These are phyloP conservation scores for Beauveria bassiana DNA, from an alignment of 2,329 filamentous ascomycete genomes.

Conservation along the genomic window DNA sequence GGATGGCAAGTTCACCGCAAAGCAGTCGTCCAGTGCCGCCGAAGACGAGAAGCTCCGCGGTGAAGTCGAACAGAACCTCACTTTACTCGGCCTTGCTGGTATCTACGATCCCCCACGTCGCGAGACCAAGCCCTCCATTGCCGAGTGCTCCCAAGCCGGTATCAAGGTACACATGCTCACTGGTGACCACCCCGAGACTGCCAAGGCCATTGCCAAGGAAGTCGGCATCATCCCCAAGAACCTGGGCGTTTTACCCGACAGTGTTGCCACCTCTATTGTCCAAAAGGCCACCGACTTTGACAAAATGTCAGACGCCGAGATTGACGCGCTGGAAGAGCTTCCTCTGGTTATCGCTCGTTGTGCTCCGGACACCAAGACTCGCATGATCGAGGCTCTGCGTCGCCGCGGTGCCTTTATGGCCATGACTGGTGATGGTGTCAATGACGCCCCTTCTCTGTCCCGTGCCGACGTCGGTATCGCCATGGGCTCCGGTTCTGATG, in stretches of 20 bases:
- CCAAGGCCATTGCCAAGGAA: slow-evolving; percentile 68
- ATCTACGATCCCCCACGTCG: slow-evolving; percentile 81
- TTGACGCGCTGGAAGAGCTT: slow-evolving; percentile 66
- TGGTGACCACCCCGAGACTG: slow-evolving; percentile 73
- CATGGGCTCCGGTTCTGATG: slow-evolving; percentile 83
- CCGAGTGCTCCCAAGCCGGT: slow-evolving; percentile 62
- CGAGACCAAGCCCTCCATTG: slow-evolving; percentile 67
- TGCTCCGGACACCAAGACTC: slow-evolving; percentile 77
- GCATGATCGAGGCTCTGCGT: slow-evolving; percentile 84
- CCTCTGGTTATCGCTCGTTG: slow-evolving; percentile 79
- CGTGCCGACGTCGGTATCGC: slow-evolving; percentile 80
- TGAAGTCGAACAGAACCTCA: slow-evolving; percentile 59
- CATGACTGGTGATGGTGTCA: slow-evolving; percentile 86
- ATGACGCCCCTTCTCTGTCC: slow-evolving; percentile 76
- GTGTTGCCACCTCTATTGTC: slow-evolving; percentile 61
- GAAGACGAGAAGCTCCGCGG: slow-evolving; percentile 45
- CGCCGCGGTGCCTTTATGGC: slow-evolving; percentile 69
- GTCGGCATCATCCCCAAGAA: slow-evolving; percentile 68
- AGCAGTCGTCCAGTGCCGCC: slow-evolving; percentile 24
- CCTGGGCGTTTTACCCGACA: slow-evolving; percentile 49
- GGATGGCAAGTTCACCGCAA: slow-evolving; percentile 39
- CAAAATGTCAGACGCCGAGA: slow-evolving; percentile 63
- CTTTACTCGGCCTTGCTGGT: slow-evolving; percentile 73
- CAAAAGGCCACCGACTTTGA: slow-evolving; percentile 75
- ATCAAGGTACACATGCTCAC: slow-evolving; percentile 81